Evolutionary conservation across 164 flowering plant species (phyloP).

Genomic region (Dillenia turbinata): DNA sequence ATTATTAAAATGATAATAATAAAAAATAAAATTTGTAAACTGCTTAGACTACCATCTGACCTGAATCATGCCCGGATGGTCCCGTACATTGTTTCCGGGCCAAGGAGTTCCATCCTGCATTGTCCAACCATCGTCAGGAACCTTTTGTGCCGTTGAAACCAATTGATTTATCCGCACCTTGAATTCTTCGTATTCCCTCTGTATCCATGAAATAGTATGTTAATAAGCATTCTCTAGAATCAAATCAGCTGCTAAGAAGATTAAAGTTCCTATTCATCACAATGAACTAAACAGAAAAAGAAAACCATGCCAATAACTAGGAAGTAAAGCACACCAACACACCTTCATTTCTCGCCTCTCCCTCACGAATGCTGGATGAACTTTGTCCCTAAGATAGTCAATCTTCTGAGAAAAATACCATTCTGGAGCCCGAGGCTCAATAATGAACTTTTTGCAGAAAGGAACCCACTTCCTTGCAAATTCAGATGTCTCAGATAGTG

Average conservation of each 20-base stretch:
- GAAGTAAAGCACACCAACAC: not conserved
- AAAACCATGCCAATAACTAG: not conserved
- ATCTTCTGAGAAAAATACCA: conserved; percentile 53
- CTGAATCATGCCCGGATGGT: conserved; percentile 73
- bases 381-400: conserved; percentile 57
- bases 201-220: not conserved
- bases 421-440: conserved; percentile 60
- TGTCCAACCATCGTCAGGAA: conserved; percentile 59
- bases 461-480: conserved; percentile 69
- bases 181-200: conserved; percentile 63
- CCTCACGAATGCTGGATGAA: conserved; percentile 50
- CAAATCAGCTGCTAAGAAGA: not conserved
- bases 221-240: too few relatives aligned
- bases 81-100: conserved; percentile 61
- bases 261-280: not conserved
- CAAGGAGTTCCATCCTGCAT: conserved; percentile 68
- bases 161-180: conserved; percentile 48
- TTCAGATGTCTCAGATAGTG: conserved; percentile 55
- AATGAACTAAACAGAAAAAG: not conserved
- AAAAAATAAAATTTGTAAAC: not conserved
- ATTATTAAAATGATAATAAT: not conserved
- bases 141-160: conserved; percentile 45
- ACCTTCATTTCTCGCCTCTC: conserved; percentile 67
- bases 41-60: conserved; percentile 17
- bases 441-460: conserved; percentile 48